Percentiles rank a stretch among this genome's conserved stretches.
Conservation (phyloP, 169 alveolate genomes). For the Plasmodium vinckei region DNA sequence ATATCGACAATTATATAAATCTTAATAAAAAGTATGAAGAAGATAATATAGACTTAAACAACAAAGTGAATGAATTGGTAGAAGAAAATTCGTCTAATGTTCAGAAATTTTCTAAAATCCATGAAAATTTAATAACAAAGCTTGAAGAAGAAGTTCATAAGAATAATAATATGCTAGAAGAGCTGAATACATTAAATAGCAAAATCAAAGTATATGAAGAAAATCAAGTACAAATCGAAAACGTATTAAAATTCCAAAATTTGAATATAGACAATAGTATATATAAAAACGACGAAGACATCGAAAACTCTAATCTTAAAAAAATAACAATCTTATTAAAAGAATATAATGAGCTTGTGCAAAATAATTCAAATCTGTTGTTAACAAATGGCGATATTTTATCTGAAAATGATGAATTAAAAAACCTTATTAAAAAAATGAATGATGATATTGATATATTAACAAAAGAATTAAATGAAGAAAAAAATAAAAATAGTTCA, state of each 20-base stretch:
- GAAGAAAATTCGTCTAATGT: slow-evolving; percentile 42
- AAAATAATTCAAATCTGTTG: slow-evolving; percentile 32
- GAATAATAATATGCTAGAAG: slow-evolving; percentile 18
- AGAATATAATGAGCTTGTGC: slow-evolving; percentile 35
- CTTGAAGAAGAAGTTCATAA: slow-evolving; percentile 57
- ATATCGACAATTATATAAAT: slow-evolving; percentile 24
- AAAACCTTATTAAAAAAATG: slow-evolving; percentile 51
- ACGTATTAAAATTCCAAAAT: slow-evolving; percentile 2
- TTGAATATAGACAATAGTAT: background rate
- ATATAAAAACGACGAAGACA: background rate
- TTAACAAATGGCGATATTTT: slow-evolving; percentile 13
- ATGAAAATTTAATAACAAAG: slow-evolving; percentile 18
- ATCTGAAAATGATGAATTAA: slow-evolving; percentile 53
- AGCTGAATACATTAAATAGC: slow-evolving; percentile 11
- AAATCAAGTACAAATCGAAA: slow-evolving; percentile 24
- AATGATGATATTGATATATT: slow-evolving; percentile 32
- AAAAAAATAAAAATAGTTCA: slow-evolving; percentile 6
- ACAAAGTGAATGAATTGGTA: slow-evolving; percentile 28
- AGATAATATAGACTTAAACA: slow-evolving; percentile 27
- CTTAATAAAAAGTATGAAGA: slow-evolving; percentile 37
- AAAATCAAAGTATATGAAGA: slow-evolving; percentile 29
- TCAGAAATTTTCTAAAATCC: slow-evolving; percentile 27
- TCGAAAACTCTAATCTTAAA: background rate
- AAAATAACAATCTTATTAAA: slow-evolving; percentile 29
- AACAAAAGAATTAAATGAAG: slow-evolving; percentile 6